Evolutionary conservation across 208 protist species (phyloP).

Genomic region (Leishmania aethiopica): DNA sequence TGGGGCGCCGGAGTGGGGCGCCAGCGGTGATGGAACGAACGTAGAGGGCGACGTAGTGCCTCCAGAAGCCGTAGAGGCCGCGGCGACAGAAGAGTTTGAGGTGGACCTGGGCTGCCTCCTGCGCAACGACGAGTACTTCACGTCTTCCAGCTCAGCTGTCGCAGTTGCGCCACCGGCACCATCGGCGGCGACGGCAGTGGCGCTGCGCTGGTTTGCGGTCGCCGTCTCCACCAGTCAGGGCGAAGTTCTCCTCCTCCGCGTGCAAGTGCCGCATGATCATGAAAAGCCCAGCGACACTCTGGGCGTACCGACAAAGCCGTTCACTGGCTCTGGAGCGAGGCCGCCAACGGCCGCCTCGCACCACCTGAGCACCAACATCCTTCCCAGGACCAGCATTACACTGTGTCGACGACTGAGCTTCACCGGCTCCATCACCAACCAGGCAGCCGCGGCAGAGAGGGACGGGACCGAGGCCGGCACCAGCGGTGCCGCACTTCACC

Average conservation of each 20-base stretch:
- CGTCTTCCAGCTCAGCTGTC: conserved; percentile 20
- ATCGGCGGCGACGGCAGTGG: background rate
- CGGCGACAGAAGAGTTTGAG: conserved; percentile 5
- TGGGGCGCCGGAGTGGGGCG: background rate
- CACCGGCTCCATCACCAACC: background rate
- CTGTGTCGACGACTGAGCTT: background rate
- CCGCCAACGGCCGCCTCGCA: background rate
- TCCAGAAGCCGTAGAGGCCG: background rate
- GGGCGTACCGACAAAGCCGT: background rate
- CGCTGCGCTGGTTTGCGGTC: conserved; percentile 10
- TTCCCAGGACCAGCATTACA: conserved; percentile 1
- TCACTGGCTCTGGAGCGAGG: background rate
- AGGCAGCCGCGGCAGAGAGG: background rate
- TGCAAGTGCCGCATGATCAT: conserved; percentile 10
- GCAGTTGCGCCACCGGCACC: background rate
- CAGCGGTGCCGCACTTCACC: conserved; percentile 4
- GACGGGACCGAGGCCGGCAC: background rate
- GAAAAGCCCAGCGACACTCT: background rate
- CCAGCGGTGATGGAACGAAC: background rate
- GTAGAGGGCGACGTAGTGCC: background rate
- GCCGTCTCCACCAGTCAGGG: conserved; percentile 22
- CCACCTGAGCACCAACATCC: background rate
- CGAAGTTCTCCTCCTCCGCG: conserved; percentile 24
- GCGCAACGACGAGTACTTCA: conserved; percentile 31
- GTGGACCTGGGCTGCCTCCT: conserved; percentile 16